Base-by-base conservation (phyloP, 495 filamentous ascomycete species). In the Podospora fimiseda region DNA sequence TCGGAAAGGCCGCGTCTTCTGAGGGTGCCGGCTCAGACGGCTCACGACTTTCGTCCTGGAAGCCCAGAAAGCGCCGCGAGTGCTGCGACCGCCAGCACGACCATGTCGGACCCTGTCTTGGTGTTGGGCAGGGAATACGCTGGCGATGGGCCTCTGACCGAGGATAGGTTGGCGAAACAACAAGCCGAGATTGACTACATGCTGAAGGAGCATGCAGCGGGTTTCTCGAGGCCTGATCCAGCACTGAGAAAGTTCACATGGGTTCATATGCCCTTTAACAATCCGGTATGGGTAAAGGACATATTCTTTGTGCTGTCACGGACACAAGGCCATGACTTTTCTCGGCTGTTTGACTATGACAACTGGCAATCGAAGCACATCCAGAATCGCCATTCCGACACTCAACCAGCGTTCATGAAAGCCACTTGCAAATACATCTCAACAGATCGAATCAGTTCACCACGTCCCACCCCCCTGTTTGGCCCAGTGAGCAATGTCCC, bases 231-330 rank as follows among this genome's bases (percentile, higher is more conserved):
- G 22, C 71, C 72, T 0, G 56, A 70, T 49, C 62, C 69, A 7
- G 51, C 56, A 3, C 59, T 56, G 57, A 67, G 66, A 11, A 76
- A 82, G 59, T 75, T 86, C 33, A 73, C 80, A 49, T 87, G 83
- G 84, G 78, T 85, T 36, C 84, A 87, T 59, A 63, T 85, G 22
- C 82, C 82, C 0, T 86, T 78, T 53, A 86, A 79, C 3, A 81
- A 86, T 62, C 77, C 83, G 2, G 73, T 75, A 6, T 87, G 83
- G 83, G 83, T 86, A 11, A 80, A 78, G 66, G 63, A 67, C 49
- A 69, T 69, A 9, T 77, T 70, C 40, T 65, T 61, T 21, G 72
- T 59, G 30, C 59, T 69, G 27, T 65, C 61, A 42, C 63, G 61
- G 24, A 69, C 57, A 15, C 68, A 63, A 47, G 60, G 62, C 37